Percentiles rank a stretch among this genome's conserved stretches.
Conservation (phyloP, 2,329 filamentous ascomycete genomes). For the Fusarium sublunatum region DNA sequence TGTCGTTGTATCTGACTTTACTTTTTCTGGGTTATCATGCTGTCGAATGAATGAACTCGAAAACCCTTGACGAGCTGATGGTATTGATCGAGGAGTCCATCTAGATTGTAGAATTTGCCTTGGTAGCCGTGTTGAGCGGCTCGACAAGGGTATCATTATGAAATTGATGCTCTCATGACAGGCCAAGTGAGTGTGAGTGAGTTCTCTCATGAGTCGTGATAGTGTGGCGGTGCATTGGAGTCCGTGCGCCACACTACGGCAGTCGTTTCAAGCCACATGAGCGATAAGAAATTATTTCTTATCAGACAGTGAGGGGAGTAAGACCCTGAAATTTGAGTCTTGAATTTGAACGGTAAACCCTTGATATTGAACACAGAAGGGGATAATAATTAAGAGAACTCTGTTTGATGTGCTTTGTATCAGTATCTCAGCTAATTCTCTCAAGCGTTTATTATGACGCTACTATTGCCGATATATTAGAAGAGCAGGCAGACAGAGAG, state of each 20-base stretch:
- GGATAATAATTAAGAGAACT: not conserved
- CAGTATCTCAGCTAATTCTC: too few species aligned
- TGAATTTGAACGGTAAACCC: not conserved
- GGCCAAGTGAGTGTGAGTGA: slow-evolving; percentile 14
- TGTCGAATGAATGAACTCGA: slow-evolving; percentile 19
- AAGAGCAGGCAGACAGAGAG: not conserved
- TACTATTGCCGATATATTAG: not conserved
- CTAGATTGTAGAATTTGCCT: slow-evolving; percentile 9
- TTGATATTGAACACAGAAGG: not conserved
- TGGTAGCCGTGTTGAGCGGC: slow-evolving; percentile 29
- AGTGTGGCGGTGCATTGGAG: slow-evolving; percentile 25
- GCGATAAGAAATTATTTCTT: slow-evolving; percentile 30
- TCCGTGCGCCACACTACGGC: slow-evolving; percentile 34
- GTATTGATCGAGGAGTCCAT: slow-evolving; percentile 2
- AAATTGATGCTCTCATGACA: slow-evolving; percentile 35
- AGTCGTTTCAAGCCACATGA: not conserved
- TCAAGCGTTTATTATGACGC: not conserved
- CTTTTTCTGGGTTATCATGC: slow-evolving; percentile 15
- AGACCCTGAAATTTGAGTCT: slow-evolving; percentile 6
- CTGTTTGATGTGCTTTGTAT: not conserved
- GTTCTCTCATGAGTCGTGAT: slow-evolving; percentile 29
- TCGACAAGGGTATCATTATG: slow-evolving; percentile 37
- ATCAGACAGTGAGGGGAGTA: slow-evolving; percentile 16
- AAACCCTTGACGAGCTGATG: slow-evolving; percentile 23
- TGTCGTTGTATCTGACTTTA: not conserved